A percentile compares a stretch with the other conserved stretches of the same genome.
phyloP scores from a whole-genome alignment of 768 basidiomycete species.

The Paxillus ammoniavirescens region DNA sequence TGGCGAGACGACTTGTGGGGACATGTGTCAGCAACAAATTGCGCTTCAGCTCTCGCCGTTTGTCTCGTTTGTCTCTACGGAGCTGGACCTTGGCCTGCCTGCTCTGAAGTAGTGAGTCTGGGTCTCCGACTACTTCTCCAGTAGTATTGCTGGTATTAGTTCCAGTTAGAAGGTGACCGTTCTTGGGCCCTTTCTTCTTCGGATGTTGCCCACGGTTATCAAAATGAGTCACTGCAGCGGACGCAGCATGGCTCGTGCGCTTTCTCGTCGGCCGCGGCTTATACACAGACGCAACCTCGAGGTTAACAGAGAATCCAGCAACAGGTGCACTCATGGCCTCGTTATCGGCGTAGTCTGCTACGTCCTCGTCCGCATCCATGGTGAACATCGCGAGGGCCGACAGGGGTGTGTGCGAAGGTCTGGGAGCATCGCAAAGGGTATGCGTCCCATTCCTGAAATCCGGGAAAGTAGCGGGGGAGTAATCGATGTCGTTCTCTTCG shows the following conservation, averaged over 20 bases:
- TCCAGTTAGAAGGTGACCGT: constrained; percentile 15
- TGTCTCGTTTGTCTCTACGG: constrained; percentile 49
- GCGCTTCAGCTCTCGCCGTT: constrained; percentile 47
- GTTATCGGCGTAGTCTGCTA: constrained; percentile 29
- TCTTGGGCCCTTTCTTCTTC: constrained; percentile 29
- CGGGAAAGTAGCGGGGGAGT: constrained; percentile 7
- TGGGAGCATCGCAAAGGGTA: background rate
- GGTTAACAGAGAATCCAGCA: constrained; percentile 42
- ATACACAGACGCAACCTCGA: constrained; percentile 71
- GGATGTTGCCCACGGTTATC: constrained; percentile 9
- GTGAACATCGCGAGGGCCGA: constrained; percentile 38
- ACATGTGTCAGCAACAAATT: constrained; percentile 19
- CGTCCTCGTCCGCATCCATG: constrained; percentile 47
- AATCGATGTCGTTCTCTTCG: constrained; percentile 27
- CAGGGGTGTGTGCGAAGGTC: constrained; percentile 3
- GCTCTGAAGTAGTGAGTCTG: constrained; percentile 4
- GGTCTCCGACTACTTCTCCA: background rate
- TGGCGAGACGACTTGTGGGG: background rate
- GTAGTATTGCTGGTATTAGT: background rate
- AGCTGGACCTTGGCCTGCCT: constrained; percentile 33
- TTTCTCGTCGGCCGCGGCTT: constrained; percentile 68
- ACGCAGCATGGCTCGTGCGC: constrained; percentile 32
- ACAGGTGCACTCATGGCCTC: constrained; percentile 3
- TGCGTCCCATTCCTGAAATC: constrained; percentile 7
- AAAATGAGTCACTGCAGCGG: constrained; percentile 11